Conservation (phyloP, 495 filamentous ascomycete genomes). For the Wilcoxina mikolae region DNA sequence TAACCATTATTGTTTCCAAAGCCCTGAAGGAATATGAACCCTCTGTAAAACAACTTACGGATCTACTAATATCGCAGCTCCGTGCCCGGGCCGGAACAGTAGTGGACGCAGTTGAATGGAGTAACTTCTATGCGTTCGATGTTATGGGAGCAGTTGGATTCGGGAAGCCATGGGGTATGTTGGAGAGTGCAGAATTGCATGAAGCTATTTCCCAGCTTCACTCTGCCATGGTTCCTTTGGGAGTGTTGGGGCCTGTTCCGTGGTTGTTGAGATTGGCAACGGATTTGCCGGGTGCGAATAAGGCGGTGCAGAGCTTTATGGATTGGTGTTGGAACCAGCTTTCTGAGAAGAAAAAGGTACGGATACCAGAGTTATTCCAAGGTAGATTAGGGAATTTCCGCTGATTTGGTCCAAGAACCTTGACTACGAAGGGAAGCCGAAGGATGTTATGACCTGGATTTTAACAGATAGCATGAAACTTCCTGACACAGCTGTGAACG, state of each 20-base stretch:
- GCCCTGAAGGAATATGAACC: neutral
- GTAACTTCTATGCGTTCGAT: constrained; percentile 55
- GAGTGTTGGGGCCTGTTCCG: neutral
- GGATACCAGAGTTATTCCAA: neutral
- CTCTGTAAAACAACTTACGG: neutral
- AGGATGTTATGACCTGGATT: neutral
- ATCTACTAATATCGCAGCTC: neutral
- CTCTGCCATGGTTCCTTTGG: neutral
- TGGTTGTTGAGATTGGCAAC: neutral
- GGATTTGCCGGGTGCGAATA: constrained; percentile 1
- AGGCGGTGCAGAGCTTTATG: constrained; percentile 10
- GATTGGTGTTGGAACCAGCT: constrained; percentile 9
- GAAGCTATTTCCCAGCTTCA: neutral
- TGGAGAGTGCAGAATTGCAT: constrained; percentile 37
- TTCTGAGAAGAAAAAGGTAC: constrained; percentile 10
- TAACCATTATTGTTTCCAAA: too few relatives aligned
- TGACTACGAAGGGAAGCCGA: neutral
- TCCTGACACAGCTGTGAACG: neutral
- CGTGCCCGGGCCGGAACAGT: constrained; percentile 9
- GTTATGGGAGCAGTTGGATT: constrained; percentile 58
- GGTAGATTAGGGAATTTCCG: neutral
- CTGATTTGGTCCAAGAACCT: neutral
- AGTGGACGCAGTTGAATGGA: constrained; percentile 46
- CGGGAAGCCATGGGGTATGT: constrained; percentile 57
- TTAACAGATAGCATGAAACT: neutral